Base-by-base conservation (phyloP, 148 eudicot species). In the Mesembryanthemum crystallinum region DNA sequence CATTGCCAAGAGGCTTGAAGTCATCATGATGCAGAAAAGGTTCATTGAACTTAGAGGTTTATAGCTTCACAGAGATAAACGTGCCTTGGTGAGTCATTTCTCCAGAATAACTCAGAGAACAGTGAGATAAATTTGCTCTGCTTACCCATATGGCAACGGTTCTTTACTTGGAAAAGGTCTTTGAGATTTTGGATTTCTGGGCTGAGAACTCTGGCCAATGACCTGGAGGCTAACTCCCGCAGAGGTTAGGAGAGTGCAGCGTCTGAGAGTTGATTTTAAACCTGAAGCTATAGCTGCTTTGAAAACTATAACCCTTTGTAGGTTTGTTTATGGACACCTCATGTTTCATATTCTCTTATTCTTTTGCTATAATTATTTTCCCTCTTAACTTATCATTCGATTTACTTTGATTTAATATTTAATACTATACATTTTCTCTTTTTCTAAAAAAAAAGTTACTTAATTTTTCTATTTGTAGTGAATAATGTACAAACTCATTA, bases 201-300 rank as follows among this genome's bases (percentile, higher is more conserved):
- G 98, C 95, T 27, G 97, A 94, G 83, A 91, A 91, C 80, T 88
- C 98, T 97, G 98, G 77, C 98, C 98, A 66, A 94, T 94, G 98
- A 91, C 98, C 37, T 94, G 98, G 98, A 85, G 98, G 76, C 79
- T 94, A 14, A 91, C 98, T 65, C 98, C 97, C 59, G 97, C 97
- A 45, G 97, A 90, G 85, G 98, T 94, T 28, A 87, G 97, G 83
- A 88, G 98, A 74, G 95, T 91, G 51, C 82, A 91, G 84, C 89
- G 98, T 74, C 80, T 90, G 81, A 85, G 98, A 80, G 90, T 91
- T 67, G 98, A 94, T 83, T 94, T 94, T 67, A 94, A 84, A 83
- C 87, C 97, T 15, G 98, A 94, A 84, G 93, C 97, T 32, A 94
- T 94, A 45, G 85, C 90, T 65, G 91, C 96, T 69, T 90, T 94